phyloP scores from a whole-genome alignment of 805 yeast species.

The Sungouiella blattae region DNA sequence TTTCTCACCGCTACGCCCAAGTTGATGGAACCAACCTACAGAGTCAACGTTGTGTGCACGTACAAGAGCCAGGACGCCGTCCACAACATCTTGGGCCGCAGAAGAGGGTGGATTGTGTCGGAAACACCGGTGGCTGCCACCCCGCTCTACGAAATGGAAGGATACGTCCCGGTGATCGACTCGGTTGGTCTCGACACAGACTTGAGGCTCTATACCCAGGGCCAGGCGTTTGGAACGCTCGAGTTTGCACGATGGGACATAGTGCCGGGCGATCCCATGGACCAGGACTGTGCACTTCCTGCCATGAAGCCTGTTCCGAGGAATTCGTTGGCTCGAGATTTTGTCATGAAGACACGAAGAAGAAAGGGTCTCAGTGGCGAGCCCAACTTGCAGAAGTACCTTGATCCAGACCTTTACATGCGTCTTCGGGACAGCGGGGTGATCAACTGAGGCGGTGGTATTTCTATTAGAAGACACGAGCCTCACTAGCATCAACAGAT shows the following conservation, averaged over 20 bases:
- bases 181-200: conserved; percentile 89
- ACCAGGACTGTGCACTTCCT: conserved; percentile 58
- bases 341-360: conserved; percentile 81
- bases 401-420: conserved; percentile 57
- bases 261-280: conserved; percentile 92
- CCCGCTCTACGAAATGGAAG: conserved; percentile 57
- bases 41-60: conserved; percentile 55
- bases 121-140: conserved; percentile 69
- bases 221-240: conserved; percentile 68
- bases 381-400: conserved; percentile 53
- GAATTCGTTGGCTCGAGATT: conserved; percentile 77
- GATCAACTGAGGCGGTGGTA: conserved; percentile 7
- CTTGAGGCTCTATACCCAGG: conserved; percentile 69
- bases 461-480: too few species aligned
- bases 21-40: conserved; percentile 77
- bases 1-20: conserved; percentile 74
- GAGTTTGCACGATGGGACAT: conserved; percentile 68
- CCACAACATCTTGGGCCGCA: conserved; percentile 45
- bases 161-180: conserved; percentile 81
- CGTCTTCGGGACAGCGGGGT: conserved; percentile 51
- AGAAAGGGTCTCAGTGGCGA: conserved; percentile 83
- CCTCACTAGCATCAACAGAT: too few species aligned
- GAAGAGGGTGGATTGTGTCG: conserved; percentile 61
- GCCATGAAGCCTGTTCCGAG: conserved; percentile 72
- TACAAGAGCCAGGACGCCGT: conserved; percentile 46